phyloP scores from a whole-genome alignment of 345 rosid genomes.

The Acer negundo region DNA sequence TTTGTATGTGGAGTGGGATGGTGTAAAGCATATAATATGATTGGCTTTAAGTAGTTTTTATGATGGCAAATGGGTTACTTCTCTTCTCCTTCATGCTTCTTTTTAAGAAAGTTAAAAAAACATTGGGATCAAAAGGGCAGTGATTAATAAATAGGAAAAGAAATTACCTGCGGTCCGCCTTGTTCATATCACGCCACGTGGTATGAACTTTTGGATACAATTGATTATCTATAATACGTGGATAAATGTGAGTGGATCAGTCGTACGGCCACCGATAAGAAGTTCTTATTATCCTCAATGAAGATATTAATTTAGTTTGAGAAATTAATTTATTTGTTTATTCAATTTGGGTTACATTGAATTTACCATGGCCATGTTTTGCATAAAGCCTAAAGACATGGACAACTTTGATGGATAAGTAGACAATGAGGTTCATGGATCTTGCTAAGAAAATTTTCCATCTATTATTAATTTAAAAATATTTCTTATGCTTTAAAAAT shows the following conservation, averaged over 20 bases:
- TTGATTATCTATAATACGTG: neutral
- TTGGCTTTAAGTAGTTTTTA: neutral
- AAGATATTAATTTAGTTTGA: neutral
- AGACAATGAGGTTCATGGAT: neutral
- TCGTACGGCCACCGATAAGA: too few species aligned
- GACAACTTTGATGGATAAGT: neutral
- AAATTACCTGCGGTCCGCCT: neutral
- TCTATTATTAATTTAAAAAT: too few species aligned
- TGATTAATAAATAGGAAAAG: neutral
- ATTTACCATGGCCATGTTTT: neutral
- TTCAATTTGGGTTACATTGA: neutral
- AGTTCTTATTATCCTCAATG: neutral
- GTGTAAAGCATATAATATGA: neutral
- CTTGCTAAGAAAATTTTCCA: neutral
- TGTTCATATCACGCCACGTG: neutral
- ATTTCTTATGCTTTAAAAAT: too few species aligned
- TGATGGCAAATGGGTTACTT: neutral
- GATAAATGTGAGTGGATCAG: neutral
- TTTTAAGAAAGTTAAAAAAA: neutral
- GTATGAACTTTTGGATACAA: neutral
- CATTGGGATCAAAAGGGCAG: neutral
- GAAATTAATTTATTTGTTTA: neutral
- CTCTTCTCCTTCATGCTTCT: neutral
- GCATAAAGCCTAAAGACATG: slow-evolving; percentile 11
- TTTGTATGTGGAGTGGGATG: slow-evolving; percentile 15